Evolutionary conservation across 441 rosid species (phyloP).

Genomic region (Raphanus hybrid): DNA sequence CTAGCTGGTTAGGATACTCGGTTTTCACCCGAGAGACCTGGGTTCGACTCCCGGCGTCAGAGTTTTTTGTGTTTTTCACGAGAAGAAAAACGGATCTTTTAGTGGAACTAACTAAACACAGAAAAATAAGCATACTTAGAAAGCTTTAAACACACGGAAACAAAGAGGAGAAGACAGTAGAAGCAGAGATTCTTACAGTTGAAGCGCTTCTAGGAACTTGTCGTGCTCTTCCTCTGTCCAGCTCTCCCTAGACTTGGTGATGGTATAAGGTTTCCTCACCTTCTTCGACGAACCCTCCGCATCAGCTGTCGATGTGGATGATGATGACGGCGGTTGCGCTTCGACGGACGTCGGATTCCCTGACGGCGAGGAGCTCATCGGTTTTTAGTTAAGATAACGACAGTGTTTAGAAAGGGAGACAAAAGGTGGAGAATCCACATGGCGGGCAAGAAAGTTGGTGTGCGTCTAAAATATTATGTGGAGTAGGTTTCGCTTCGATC

Average conservation of each 20-base stretch:
- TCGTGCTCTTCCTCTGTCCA: conserved; percentile 75
- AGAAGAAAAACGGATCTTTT: no score
- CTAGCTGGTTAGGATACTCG: conserved; percentile 98
- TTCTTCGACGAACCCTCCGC: conserved; percentile 53
- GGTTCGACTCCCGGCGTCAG: conserved; percentile 93
- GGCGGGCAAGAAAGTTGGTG: conserved; percentile 35
- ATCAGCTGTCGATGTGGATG: conserved; percentile 21
- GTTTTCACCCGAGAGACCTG: conserved; percentile 98
- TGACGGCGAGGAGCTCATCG: conserved; percentile 50
- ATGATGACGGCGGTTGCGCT: conserved; percentile 23
- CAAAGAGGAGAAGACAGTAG: not conserved
- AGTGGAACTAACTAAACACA: not conserved
- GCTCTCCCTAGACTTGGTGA: conserved; percentile 71
- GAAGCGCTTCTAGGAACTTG: conserved; percentile 68
- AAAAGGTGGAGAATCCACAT: conserved; percentile 28
- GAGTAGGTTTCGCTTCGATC: conserved; percentile 17
- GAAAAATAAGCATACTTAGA: not conserved
- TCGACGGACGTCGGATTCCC: conserved; percentile 40
- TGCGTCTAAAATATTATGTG: conserved; percentile 29
- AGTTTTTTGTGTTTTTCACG: conserved; percentile 25
- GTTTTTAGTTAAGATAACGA: conserved; percentile 18
- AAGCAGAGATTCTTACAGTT: conserved; percentile 44
- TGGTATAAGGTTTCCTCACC: conserved; percentile 68
- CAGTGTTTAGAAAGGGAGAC: conserved; percentile 1
- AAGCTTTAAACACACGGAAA: conserved; percentile 2